Base-by-base conservation (phyloP, 441 rosid genomes). In the Pelargonium cotyledonis region DNA sequence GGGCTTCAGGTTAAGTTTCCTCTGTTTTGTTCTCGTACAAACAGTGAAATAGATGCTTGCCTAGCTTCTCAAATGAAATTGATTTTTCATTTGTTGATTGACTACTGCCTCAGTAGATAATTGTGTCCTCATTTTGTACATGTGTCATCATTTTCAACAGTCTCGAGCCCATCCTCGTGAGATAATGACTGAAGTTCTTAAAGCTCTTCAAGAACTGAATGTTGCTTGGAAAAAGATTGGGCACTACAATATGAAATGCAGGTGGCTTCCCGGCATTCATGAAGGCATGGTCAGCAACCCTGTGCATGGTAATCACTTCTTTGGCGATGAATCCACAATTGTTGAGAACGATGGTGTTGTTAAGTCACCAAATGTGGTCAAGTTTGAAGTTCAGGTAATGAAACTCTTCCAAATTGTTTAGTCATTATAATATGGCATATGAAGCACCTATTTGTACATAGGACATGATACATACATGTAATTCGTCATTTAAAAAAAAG, bases 221-320 rank as follows among this genome's bases (percentile, higher is more conserved):
- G 97, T 90, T 41, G 80, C 86, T 72, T 95, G 99, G 99, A 91
- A 91, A 81, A 91, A 87, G 88, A 90, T 89, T 60, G 96, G 97
- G 68, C 97, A 88, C 68, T 91, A 91, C 86, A 91, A 91, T 84
- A 89, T 95, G 99, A 94, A 91, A 77, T 95, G 97, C 82, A 76
- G 91, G 84, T 95, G 99, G 99, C 79, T 86, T 79, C 91, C 95
- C 26, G 26, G 26, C 26, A 23, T 23, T 23, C 26, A 23, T 23
- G 26, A 23, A 23, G 26, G 26, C 26, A 23, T 23, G 26, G 26
- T 23, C 26, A 23, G 26, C 26, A 23, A 23, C 26, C 26, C 26
- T 65, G 83, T 72, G 73, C 78, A 81, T 31, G 85, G 70, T 58
- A 85, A 83, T 79, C 77, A 80, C 69, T 86, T 81, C 66, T 84